Evolutionary conservation across 2,329 filamentous ascomycete species (phyloP).

Genomic region (Cyphellophora attinorum): DNA sequence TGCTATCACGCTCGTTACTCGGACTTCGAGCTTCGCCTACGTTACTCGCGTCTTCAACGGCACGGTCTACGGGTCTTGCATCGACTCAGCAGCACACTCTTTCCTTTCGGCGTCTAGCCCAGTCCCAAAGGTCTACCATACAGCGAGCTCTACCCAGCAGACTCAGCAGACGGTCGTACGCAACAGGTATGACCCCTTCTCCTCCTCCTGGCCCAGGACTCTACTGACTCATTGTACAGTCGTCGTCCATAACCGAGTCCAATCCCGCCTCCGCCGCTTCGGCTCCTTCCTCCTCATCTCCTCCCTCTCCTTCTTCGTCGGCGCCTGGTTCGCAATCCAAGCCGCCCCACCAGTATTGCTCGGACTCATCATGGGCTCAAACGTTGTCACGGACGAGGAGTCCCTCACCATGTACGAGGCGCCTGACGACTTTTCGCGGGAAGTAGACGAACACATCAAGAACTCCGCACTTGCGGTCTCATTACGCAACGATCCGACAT

Average conservation of each 20-base stretch:
- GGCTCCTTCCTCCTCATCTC: slow-evolving; percentile 16
- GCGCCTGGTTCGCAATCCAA: slow-evolving; percentile 14
- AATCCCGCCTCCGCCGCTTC: slow-evolving; percentile 13
- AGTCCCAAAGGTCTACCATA: too few species aligned
- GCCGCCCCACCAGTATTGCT: slow-evolving; percentile 16
- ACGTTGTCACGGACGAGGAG: slow-evolving; percentile 57
- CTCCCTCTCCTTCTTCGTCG: slow-evolving; percentile 15
- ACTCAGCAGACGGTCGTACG: not conserved
- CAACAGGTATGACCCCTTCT: not conserved
- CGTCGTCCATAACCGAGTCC: slow-evolving; percentile 17
- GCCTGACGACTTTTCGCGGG: slow-evolving; percentile 39
- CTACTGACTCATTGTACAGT: slow-evolving; percentile 10
- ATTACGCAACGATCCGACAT: slow-evolving; percentile 57
- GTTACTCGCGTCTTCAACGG: too few species aligned
- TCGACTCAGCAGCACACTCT: too few species aligned
- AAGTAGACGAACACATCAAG: slow-evolving; percentile 65
- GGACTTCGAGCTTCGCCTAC: too few species aligned
- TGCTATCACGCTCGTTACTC: too few species aligned
- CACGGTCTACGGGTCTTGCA: too few species aligned
- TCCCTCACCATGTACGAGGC: slow-evolving; percentile 58
- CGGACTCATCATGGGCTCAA: slow-evolving; percentile 24
- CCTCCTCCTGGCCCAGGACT: not conserved
- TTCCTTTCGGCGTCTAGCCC: too few species aligned
- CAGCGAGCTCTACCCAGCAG: too few species aligned
- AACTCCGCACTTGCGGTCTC: slow-evolving; percentile 63